Evolutionary conservation across 306 rosid species (phyloP).

Genomic region (Malus asiatica): DNA sequence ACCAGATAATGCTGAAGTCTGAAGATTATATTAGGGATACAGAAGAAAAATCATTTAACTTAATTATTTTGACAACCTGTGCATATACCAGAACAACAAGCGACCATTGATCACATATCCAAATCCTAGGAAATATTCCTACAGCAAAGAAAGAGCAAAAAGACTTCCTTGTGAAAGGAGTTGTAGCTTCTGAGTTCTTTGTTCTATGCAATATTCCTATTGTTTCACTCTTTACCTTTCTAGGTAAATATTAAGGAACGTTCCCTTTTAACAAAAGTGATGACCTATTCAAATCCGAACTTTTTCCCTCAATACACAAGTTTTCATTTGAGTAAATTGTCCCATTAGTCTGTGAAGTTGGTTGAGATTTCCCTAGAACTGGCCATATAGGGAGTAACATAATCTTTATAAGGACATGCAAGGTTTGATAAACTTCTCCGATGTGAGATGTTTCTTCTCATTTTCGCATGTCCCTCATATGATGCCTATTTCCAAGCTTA

Average conservation of each 20-base stretch:
- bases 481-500: not conserved
- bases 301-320: not conserved
- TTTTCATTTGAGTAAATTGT: not conserved
- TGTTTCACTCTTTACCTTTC: not conserved
- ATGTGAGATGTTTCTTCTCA: no score
- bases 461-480: not conserved
- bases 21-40: not conserved
- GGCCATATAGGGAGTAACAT: not conserved
- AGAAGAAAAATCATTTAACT: not conserved
- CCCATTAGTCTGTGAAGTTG: not conserved
- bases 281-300: not conserved
- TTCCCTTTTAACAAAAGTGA: not conserved
- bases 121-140: conserved; percentile 16
- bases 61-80: conserved; percentile 18
- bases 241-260: not conserved
- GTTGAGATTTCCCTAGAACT: not conserved
- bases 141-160: not conserved
- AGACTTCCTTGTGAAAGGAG: conserved; percentile 5
- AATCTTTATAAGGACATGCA: not conserved
- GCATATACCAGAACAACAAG: conserved; percentile 11
- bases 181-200: not conserved
- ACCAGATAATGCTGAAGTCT: not conserved
- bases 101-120: conserved; percentile 9
- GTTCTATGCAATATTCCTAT: not conserved
- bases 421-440: not conserved